A percentile compares a stretch with the other conserved stretches of the same genome.
phyloP scores from a whole-genome alignment of 2,329 filamentous ascomycete genomes.

The Ophioceras dolichostomum region DNA sequence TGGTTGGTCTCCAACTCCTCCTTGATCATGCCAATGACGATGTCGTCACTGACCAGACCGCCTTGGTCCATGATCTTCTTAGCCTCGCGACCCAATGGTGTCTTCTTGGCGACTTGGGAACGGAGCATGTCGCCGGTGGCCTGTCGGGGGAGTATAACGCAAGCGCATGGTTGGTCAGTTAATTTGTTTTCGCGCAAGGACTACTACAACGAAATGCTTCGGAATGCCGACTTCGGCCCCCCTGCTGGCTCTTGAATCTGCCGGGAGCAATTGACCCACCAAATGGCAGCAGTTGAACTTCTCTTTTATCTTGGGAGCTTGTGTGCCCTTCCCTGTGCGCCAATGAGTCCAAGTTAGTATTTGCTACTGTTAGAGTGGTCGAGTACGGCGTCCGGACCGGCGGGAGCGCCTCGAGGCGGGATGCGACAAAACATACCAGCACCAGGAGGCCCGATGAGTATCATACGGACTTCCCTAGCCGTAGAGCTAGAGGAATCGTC shows the following conservation, averaged over 20 bases:
- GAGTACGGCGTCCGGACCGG: not conserved
- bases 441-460: constrained; percentile 93
- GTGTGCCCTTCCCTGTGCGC: constrained; percentile 90
- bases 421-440: constrained; percentile 56
- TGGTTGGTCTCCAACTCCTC: constrained; percentile 86
- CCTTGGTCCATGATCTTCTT: constrained; percentile 99
- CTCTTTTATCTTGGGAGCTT: constrained; percentile 96
- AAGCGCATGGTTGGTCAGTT: too few relatives aligned
- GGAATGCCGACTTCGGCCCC: too few relatives aligned
- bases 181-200: too few relatives aligned
- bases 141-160: too few relatives aligned
- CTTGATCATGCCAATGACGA: constrained; percentile 99
- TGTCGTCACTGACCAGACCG: constrained; percentile 94
- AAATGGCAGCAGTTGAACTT: constrained; percentile 96
- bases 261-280: constrained; percentile 43
- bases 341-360: too few relatives aligned
- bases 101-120: constrained; percentile 97
- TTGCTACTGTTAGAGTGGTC: too few relatives aligned
- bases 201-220: too few relatives aligned
- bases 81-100: constrained; percentile 80
- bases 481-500: constrained; percentile 36
- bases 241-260: too few relatives aligned
- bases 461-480: constrained; percentile 73
- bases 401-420: not conserved
- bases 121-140: constrained; percentile 98